phyloP scores from a whole-genome alignment of 768 basidiomycete species.

The Xerocomellus amylosporus region DNA sequence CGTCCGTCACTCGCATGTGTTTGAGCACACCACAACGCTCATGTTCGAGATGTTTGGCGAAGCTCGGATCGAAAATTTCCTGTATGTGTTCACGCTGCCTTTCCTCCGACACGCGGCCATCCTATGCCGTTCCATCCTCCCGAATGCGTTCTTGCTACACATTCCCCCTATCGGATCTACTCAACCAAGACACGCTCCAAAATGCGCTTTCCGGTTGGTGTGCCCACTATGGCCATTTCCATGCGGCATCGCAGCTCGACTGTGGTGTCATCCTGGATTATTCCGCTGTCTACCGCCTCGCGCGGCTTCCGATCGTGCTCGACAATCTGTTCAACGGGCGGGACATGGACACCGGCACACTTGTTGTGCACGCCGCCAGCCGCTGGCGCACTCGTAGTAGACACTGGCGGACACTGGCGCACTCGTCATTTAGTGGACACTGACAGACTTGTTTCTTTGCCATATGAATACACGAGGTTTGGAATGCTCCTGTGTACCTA shows the following conservation, averaged over 20 bases:
- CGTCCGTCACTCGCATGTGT: conserved; percentile 81
- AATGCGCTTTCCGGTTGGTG: conserved; percentile 90
- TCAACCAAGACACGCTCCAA: conserved; percentile 82
- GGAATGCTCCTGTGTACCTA: too few relatives aligned
- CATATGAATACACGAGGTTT: too few relatives aligned
- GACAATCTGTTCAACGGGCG: conserved; percentile 80
- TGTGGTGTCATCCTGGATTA: conserved; percentile 81
- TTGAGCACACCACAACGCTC: conserved; percentile 79
- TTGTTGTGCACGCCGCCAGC: too few relatives aligned
- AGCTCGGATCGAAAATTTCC: conserved; percentile 76
- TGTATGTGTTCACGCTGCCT: conserved; percentile 87
- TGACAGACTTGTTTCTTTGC: too few relatives aligned
- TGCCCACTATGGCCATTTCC: conserved; percentile 80
- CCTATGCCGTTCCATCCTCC: conserved; percentile 72
- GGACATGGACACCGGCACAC: conserved; percentile 35
- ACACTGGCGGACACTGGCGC: too few relatives aligned
- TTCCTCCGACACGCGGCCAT: conserved; percentile 89
- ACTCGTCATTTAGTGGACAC: too few relatives aligned
- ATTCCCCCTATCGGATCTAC: conserved; percentile 81
- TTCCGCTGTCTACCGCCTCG: conserved; percentile 78
- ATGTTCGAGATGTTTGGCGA: conserved; percentile 81
- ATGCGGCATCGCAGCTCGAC: conserved; percentile 73
- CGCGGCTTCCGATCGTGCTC: conserved; percentile 74
- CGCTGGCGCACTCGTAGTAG: too few relatives aligned
- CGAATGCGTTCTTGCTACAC: conserved; percentile 66